These are phyloP conservation scores for Coemansia sp. DNA, from an alignment of 192 early-diverging fungal genomes.

Conservation along the genomic window DNA sequence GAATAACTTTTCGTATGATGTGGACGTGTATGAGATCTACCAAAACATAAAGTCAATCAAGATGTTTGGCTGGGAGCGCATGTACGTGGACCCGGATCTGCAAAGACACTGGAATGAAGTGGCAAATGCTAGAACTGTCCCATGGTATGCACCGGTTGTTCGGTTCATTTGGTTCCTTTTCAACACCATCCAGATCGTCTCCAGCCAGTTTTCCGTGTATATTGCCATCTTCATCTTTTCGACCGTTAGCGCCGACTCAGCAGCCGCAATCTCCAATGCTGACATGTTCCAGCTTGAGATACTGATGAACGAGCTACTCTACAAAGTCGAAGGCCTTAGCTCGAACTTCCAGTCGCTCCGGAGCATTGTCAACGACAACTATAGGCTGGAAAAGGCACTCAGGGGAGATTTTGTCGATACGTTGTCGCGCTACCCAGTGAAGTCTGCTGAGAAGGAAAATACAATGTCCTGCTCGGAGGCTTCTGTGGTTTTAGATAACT, in stretches of 20 bases:
- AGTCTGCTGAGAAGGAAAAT: not conserved
- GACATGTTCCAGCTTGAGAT: slow-evolving; percentile 22
- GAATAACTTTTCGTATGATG: not conserved
- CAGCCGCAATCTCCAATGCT: slow-evolving; percentile 19
- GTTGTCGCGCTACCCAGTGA: not conserved
- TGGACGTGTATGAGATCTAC: slow-evolving; percentile 11
- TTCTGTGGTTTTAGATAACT: slow-evolving; percentile 12
- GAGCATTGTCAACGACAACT: not conserved
- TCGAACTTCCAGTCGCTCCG: not conserved
- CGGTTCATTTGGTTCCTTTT: slow-evolving; percentile 14
- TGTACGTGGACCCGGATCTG: slow-evolving; percentile 15
- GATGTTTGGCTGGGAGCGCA: slow-evolving; percentile 46
- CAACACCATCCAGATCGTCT: not conserved
- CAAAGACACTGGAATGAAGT: not conserved
- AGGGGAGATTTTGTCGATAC: slow-evolving; percentile 31
- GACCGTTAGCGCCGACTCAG: not conserved
- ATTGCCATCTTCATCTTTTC: slow-evolving; percentile 13
- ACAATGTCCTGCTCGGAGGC: not conserved
- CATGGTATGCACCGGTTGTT: slow-evolving; percentile 36
- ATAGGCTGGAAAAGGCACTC: slow-evolving; percentile 17
- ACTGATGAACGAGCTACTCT: slow-evolving; percentile 6
- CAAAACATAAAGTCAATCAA: slow-evolving; percentile 31
- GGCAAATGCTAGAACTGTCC: not conserved
- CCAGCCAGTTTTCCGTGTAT: slow-evolving; percentile 4
- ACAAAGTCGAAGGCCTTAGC: not conserved